Evolutionary conservation across 495 filamentous ascomycete genomes (phyloP).

Genomic region (Cetradonia linearis): DNA sequence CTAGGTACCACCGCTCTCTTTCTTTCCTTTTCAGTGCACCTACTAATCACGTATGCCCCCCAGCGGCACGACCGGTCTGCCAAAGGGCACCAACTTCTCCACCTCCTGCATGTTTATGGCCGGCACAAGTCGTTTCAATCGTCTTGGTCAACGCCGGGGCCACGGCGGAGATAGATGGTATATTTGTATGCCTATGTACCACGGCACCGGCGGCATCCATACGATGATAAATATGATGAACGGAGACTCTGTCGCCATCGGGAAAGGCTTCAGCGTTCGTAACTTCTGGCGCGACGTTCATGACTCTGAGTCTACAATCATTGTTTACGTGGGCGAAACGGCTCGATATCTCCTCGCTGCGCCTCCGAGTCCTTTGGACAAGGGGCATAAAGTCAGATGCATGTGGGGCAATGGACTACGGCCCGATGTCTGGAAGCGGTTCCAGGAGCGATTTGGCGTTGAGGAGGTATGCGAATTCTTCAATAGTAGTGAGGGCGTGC

Average conservation of each 20-base stretch:
- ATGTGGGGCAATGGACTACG: constrained; percentile 73
- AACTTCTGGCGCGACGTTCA: constrained; percentile 68
- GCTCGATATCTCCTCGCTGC: constrained; percentile 64
- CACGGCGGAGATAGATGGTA: constrained; percentile 55
- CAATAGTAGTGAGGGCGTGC: constrained; percentile 55
- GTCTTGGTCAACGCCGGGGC: constrained; percentile 26
- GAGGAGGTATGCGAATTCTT: constrained; percentile 54
- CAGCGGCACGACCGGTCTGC: constrained; percentile 56
- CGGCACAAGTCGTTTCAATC: constrained; percentile 25
- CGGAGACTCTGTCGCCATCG: constrained; percentile 56
- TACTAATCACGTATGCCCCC: neutral
- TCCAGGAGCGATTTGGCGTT: constrained; percentile 54
- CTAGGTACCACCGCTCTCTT: constrained; percentile 33
- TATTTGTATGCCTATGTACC: constrained; percentile 72
- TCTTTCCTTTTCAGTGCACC: neutral
- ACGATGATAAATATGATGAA: constrained; percentile 43
- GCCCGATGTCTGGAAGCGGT: constrained; percentile 65
- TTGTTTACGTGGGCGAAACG: constrained; percentile 79
- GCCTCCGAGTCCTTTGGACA: constrained; percentile 53
- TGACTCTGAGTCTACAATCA: constrained; percentile 55
- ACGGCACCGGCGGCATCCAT: constrained; percentile 58
- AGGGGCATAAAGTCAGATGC: constrained; percentile 51
- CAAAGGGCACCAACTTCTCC: constrained; percentile 51
- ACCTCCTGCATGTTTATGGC: constrained; percentile 31
- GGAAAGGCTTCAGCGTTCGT: constrained; percentile 57